Evolutionary conservation across 371 early-diverging fungal genomes (phyloP).

Genomic region (Apophysomyces ossiformis): DNA sequence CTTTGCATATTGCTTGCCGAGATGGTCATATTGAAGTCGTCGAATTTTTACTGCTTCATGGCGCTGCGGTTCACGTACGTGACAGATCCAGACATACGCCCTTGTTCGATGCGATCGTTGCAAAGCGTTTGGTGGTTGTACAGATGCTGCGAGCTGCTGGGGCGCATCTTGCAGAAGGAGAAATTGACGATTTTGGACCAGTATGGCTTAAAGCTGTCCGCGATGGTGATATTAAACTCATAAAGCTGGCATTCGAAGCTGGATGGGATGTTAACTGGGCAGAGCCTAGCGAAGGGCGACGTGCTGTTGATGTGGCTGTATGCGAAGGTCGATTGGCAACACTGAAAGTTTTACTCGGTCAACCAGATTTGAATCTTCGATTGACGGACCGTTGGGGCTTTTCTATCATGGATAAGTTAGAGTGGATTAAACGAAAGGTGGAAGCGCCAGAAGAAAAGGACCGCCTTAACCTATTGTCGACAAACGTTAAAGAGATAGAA

Average conservation of each 20-base stretch:
- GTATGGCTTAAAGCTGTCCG: slow-evolving; percentile 51
- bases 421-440: slow-evolving; percentile 17
- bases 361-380: slow-evolving; percentile 25
- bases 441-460: not conserved
- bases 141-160: slow-evolving; percentile 78
- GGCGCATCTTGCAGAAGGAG: slow-evolving; percentile 88
- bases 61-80: slow-evolving; percentile 92
- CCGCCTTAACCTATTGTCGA: not conserved
- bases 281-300: slow-evolving; percentile 45
- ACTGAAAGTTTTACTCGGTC: slow-evolving; percentile 38
- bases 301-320: slow-evolving; percentile 45
- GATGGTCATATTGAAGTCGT: slow-evolving; percentile 76
- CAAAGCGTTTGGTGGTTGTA: slow-evolving; percentile 65
- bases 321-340: slow-evolving; percentile 36
- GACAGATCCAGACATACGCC: slow-evolving; percentile 91
- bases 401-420: slow-evolving; percentile 32
- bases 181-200: slow-evolving; percentile 66
- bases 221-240: slow-evolving; percentile 37
- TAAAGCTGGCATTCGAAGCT: slow-evolving; percentile 38
- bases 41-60: slow-evolving; percentile 78
- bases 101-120: slow-evolving; percentile 79
- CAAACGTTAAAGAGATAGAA: not conserved
- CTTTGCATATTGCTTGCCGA: slow-evolving; percentile 86
- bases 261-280: slow-evolving; percentile 54
- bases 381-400: slow-evolving; percentile 44